phyloP scores from a whole-genome alignment of 768 basidiomycete genomes.

The Auricularia cornea region DNA sequence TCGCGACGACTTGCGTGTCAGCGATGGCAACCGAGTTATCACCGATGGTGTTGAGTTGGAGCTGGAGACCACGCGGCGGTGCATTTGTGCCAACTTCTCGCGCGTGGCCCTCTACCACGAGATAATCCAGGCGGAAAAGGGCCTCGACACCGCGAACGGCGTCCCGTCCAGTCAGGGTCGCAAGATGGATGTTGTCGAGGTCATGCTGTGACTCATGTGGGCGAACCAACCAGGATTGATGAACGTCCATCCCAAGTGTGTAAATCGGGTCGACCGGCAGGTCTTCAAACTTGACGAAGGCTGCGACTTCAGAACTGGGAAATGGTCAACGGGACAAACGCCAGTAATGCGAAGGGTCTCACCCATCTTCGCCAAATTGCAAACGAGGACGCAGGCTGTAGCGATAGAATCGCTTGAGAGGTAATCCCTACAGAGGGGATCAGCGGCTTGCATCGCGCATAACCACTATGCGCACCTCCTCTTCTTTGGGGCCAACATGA shows the following conservation, averaged over 20 bases:
- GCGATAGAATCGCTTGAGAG: slow-evolving; percentile 88
- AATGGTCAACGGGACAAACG: background rate
- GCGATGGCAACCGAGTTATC: slow-evolving; percentile 44
- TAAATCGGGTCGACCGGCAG: slow-evolving; percentile 85
- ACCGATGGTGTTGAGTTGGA: slow-evolving; percentile 54
- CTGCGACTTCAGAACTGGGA: slow-evolving; percentile 47
- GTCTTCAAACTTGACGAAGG: slow-evolving; percentile 54
- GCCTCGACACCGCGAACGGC: slow-evolving; percentile 52
- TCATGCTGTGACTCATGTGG: slow-evolving; percentile 85
- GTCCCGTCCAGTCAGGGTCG: slow-evolving; percentile 50
- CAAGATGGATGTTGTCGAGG: slow-evolving; percentile 90
- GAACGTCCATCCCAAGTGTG: slow-evolving; percentile 89
- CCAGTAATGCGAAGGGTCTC: slow-evolving; percentile 16
- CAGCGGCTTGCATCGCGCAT: background rate
- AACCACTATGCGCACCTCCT: slow-evolving; percentile 50
- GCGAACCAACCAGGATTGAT: slow-evolving; percentile 86
- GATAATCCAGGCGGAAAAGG: slow-evolving; percentile 79
- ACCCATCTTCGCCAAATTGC: slow-evolving; percentile 67
- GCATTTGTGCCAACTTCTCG: slow-evolving; percentile 55
- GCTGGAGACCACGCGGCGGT: slow-evolving; percentile 85
- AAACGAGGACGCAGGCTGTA: slow-evolving; percentile 54
- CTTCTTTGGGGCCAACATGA: slow-evolving; percentile 28
- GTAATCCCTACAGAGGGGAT: slow-evolving; percentile 40
- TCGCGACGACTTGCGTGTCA: slow-evolving; percentile 89
- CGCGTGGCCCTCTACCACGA: slow-evolving; percentile 92